Evolutionary conservation across 768 basidiomycete genomes (phyloP).

Genomic region (Lepiota brunneoincarnata): DNA sequence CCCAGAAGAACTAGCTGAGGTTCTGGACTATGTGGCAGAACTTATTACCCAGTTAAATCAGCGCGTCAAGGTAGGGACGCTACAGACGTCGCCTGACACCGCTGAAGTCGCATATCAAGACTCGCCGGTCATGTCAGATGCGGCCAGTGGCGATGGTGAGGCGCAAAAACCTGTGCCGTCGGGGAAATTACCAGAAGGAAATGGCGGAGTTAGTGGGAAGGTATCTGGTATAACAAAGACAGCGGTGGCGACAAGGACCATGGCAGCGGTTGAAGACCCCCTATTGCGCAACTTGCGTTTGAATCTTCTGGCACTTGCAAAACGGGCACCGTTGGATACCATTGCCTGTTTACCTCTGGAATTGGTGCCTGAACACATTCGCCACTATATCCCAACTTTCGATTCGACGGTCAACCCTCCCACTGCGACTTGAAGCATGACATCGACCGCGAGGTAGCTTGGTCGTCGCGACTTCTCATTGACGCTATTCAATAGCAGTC

Average conservation of each 20-base stretch:
- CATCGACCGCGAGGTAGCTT: not conserved
- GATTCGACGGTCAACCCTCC: slow-evolving; percentile 18
- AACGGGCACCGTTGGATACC: slow-evolving; percentile 72
- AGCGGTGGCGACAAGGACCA: not conserved
- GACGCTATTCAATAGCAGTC: too few species aligned
- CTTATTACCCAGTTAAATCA: slow-evolving; percentile 45
- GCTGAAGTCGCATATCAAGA: not conserved
- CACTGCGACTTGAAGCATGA: not conserved
- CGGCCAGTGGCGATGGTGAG: too few species aligned
- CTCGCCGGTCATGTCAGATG: too few species aligned
- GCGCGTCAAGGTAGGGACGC: slow-evolving; percentile 13
- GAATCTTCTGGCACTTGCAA: slow-evolving; percentile 74
- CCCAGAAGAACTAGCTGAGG: slow-evolving; percentile 49
- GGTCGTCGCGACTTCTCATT: too few species aligned
- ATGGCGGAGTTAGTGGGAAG: not conserved
- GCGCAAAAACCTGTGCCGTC: not conserved
- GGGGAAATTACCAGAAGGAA: not conserved
- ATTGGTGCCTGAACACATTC: slow-evolving; percentile 63
- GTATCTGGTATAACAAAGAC: not conserved
- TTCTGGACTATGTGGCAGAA: slow-evolving; percentile 56
- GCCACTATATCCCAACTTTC: slow-evolving; percentile 59
- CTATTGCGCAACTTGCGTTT: slow-evolving; percentile 57
- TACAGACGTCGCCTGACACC: too few species aligned
- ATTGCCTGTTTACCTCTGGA: slow-evolving; percentile 63
- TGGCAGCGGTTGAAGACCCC: slow-evolving; percentile 39